Evolutionary conservation across 495 filamentous ascomycete genomes (phyloP), one percentile per base, ranked within the genome.

Genomic region (Hypoxylon rickii): DNA sequence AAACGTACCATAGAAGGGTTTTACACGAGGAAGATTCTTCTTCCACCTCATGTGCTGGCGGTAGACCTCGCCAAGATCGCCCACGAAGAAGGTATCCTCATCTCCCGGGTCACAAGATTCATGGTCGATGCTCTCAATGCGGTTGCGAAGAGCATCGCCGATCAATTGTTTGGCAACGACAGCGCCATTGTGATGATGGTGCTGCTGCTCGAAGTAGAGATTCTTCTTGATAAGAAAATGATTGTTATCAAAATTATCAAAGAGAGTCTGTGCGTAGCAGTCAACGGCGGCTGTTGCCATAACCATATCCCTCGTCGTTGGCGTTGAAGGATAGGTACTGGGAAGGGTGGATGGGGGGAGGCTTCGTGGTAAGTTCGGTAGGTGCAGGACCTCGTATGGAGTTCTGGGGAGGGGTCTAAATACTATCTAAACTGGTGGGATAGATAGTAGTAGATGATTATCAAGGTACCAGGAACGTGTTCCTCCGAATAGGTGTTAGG

Each of bases 1-100:
- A 3, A 12, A 73, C 86, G 64, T 78, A 96, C 92, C 92, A 74
- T 96, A 99, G 65, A 97, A 96, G 32, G 94, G 94, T 76, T 92
- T 94, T 71, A 99, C 90, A 60, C 92, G 84, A 50, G 86, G 82
- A 70, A 99, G 75, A 69, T 96, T 95, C 78, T 86, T 78, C 82
- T 96, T 97, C 95, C 94, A 99, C 70, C 92, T 86, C 74, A 97
- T 79, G 68, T 97, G 94, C 83, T 99, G 94, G 70, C 94, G 90
- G 77, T 97, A 97, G 58, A 97, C 89, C 77, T 97, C 93, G 69
- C 95, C 94, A 73, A 99, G 86, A 76, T 99, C 94, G 58, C 89
- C 92, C 55, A 99, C 95, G 72, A 96, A 97, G 73, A 97, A 99
- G 22, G 94, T 85, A 79, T 97, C 94, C 74, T 97, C 94, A 51